These are phyloP conservation scores for Platismatia glauca DNA, from an alignment of 495 filamentous ascomycete species.

Conservation along the genomic window DNA sequence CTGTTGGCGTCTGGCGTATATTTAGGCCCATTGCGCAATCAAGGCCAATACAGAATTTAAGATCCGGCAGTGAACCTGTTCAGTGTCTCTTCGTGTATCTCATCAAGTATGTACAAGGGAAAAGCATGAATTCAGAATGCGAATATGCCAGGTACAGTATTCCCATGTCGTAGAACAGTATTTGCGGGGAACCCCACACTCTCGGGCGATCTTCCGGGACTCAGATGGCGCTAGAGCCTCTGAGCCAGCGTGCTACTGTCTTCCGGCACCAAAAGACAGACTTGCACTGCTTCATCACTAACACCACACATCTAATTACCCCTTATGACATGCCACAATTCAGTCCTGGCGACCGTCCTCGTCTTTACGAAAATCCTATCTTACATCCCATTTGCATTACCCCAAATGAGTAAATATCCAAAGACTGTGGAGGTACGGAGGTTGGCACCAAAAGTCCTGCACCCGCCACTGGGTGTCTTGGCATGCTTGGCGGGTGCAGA, in stretches of 20 bases:
- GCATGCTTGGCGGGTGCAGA: too few relatives aligned
- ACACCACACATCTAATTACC: background rate
- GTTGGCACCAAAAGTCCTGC: too few relatives aligned
- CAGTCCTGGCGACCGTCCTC: background rate
- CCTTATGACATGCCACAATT: background rate
- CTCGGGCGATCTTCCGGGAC: background rate
- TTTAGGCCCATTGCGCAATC: slow-evolving; percentile 16
- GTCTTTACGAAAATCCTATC: background rate
- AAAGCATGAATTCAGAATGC: background rate
- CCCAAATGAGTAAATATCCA: background rate
- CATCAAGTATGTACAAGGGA: background rate
- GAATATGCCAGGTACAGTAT: too few relatives aligned
- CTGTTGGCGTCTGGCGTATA: slow-evolving; percentile 54
- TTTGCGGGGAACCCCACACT: slow-evolving; percentile 2
- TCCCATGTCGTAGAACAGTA: too few relatives aligned
- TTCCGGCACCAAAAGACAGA: background rate
- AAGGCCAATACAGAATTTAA: background rate
- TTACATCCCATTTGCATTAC: background rate
- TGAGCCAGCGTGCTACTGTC: too few relatives aligned
- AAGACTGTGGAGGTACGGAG: background rate
- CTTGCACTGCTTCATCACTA: background rate
- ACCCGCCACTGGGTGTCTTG: too few relatives aligned
- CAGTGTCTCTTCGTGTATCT: background rate
- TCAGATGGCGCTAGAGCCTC: background rate
- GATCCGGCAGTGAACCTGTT: background rate